Evolutionary conservation across 345 rosid genomes (phyloP), one percentile per base, ranked within the genome.

Genomic region (Populus nigra): DNA sequence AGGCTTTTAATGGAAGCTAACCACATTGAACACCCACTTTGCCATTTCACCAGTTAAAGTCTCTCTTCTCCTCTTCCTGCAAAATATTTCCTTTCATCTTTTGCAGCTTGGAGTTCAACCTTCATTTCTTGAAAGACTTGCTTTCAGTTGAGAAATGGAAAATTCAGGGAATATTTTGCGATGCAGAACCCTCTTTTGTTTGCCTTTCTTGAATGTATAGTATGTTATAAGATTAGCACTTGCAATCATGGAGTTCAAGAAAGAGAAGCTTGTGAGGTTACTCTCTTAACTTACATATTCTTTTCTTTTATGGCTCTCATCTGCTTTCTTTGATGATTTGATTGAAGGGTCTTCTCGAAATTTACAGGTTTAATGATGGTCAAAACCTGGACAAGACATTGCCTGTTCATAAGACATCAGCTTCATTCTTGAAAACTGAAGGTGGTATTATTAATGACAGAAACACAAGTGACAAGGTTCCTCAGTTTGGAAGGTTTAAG

Each of bases 251-350:
- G 88, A 84, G 73, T 83, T 84, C 59, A 85, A 87, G 72, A 86
- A 85, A 74, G 79, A 73, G 82, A 91, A 83, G 71, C 78, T 84
- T 73, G 89, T 90, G 84, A 89, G 93, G 93, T 88, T 74, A 71
- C 29, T 70, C 22, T 49, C 8, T 39, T 25, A 31, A 29, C 9
- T 12, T 23, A 29, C 13, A 17, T 36, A 5, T 50, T 20, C 67
- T 74, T 74, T 31, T 77, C 7, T 47, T 57, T 83, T 70, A 61
- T 71, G 47, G 65, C 73, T 66, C 59, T 18, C 31, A 10, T 36
- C 18, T 70, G 22, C 45, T 7, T 20, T 65, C 57, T 77, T n/a
- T 72, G 57, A 20, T 27, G 18, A 75, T 72, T 59, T 77, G 62
- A 22, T 76, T 27, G 20, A 5, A 23, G 65, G 75, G 22, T 76